A percentile compares a stretch with the other conserved stretches of the same genome.
Conservation (phyloP, 2,329 filamentous ascomycete genomes). For the Aspergillus sp. region DNA sequence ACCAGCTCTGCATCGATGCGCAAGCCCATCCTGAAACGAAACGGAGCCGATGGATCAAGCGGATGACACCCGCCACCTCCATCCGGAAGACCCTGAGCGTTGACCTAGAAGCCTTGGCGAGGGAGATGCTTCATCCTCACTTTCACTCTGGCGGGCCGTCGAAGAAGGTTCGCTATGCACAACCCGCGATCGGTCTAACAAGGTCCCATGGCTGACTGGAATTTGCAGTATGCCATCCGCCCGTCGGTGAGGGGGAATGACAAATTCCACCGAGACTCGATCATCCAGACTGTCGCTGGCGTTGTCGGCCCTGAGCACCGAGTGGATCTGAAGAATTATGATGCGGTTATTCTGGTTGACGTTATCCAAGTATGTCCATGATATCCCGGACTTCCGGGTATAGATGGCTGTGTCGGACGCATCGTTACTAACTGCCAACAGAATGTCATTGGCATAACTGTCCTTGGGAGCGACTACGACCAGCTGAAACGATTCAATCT, state of each 20-base stretch:
- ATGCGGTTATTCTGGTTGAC: slow-evolving; percentile 53
- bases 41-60: slow-evolving; percentile 49
- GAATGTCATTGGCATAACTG: slow-evolving; percentile 57
- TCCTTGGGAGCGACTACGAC: slow-evolving; percentile 52
- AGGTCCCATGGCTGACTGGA: slow-evolving; percentile 2
- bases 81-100: slow-evolving; percentile 50
- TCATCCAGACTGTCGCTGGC: slow-evolving; percentile 52
- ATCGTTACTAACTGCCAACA: slow-evolving; percentile 16
- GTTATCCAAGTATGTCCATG: slow-evolving; percentile 47
- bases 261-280: slow-evolving; percentile 45
- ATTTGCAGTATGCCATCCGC: slow-evolving; percentile 51
- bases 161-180: slow-evolving; percentile 42
- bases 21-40: slow-evolving; percentile 42
- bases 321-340: slow-evolving; percentile 53
- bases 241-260: slow-evolving; percentile 53
- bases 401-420: too few species aligned
- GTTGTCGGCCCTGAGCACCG: slow-evolving; percentile 49
- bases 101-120: slow-evolving; percentile 48
- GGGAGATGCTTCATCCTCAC: slow-evolving; percentile 48
- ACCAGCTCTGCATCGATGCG: slow-evolving; percentile 49
- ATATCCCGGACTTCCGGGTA: too few species aligned
- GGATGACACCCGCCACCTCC: slow-evolving; percentile 50
- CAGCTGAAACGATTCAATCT: slow-evolving; percentile 54
- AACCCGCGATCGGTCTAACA: not conserved
- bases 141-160: slow-evolving; percentile 45